Evolutionary conservation across 1,139 yeast genomes (phyloP).

Genomic region (Hansenula lynferdii): DNA sequence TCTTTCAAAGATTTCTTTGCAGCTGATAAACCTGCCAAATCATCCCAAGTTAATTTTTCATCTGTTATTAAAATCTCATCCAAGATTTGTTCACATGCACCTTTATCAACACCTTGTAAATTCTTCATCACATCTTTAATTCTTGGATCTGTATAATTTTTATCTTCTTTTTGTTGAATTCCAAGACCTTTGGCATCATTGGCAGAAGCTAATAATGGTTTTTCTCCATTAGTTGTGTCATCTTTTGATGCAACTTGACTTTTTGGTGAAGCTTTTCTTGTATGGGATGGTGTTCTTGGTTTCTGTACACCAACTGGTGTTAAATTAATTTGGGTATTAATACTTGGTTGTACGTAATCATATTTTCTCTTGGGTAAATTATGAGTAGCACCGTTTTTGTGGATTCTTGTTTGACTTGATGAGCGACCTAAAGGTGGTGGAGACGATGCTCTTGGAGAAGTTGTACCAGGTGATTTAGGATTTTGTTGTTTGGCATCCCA

Average conservation of each 20-base stretch:
- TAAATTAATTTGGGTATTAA: constrained; percentile 21
- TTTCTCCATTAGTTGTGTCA: not conserved
- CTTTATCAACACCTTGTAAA: constrained; percentile 38
- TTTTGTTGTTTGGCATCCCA: constrained; percentile 22
- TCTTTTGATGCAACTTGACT: not conserved
- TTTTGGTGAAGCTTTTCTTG: not conserved
- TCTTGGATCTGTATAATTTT: constrained; percentile 15
- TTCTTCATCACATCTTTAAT: constrained; percentile 17
- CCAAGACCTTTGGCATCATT: not conserved
- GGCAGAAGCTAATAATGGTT: not conserved
- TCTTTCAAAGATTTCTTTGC: constrained; percentile 59
- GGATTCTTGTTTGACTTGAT: not conserved
- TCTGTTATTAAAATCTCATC: constrained; percentile 51
- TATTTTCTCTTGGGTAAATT: constrained; percentile 11
- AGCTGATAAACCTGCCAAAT: constrained; percentile 52
- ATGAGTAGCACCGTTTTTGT: not conserved
- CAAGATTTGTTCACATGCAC: constrained; percentile 37
- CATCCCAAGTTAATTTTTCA: constrained; percentile 59
- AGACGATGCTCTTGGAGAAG: constrained; percentile 12
- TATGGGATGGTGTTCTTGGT: not conserved
- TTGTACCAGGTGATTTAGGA: constrained; percentile 3
- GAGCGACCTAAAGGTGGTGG: constrained; percentile 6
- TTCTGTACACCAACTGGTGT: constrained; percentile 11
- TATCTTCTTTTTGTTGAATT: not conserved
- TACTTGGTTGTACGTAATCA: constrained; percentile 19